Conservation (phyloP, 768 basidiomycete genomes). For the Boletus sp. region DNA sequence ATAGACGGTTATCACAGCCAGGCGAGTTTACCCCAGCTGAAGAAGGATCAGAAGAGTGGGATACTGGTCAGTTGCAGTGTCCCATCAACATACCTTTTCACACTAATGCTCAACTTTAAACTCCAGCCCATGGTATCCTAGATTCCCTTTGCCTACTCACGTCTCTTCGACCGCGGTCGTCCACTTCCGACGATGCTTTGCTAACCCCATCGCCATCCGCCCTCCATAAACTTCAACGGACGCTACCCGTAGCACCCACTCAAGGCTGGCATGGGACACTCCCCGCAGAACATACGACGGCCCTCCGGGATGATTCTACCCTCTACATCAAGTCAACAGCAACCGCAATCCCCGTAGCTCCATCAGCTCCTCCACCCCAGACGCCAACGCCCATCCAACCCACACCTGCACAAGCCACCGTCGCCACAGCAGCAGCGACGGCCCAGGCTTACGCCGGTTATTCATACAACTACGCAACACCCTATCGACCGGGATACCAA, state of each 20-base stretch:
- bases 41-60: constrained; percentile 79
- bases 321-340: constrained; percentile 56
- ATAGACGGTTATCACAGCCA: constrained; percentile 46
- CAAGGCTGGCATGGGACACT: constrained; percentile 76
- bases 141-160: constrained; percentile 65
- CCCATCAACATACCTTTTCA: constrained; percentile 1
- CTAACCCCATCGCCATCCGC: constrained; percentile 61
- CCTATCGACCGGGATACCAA: constrained; percentile 32
- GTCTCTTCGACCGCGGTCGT: constrained; percentile 65
- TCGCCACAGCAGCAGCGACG: constrained; percentile 23
- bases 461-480: constrained; percentile 37
- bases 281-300: constrained; percentile 49
- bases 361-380: constrained; percentile 33
- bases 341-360: constrained; percentile 30
- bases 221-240: constrained; percentile 69
- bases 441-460: constrained; percentile 31
- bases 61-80: constrained; percentile 55
- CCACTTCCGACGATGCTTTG: constrained; percentile 39
- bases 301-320: constrained; percentile 74
- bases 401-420: constrained; percentile 21
- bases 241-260: constrained; percentile 56
- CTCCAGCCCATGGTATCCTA: constrained; percentile 66
- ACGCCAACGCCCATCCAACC: constrained; percentile 32
- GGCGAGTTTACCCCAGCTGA: constrained; percentile 48
- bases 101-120: constrained; percentile 11